phyloP scores from a whole-genome alignment of 768 basidiomycete genomes.

The Gloeophyllum trabeum region DNA sequence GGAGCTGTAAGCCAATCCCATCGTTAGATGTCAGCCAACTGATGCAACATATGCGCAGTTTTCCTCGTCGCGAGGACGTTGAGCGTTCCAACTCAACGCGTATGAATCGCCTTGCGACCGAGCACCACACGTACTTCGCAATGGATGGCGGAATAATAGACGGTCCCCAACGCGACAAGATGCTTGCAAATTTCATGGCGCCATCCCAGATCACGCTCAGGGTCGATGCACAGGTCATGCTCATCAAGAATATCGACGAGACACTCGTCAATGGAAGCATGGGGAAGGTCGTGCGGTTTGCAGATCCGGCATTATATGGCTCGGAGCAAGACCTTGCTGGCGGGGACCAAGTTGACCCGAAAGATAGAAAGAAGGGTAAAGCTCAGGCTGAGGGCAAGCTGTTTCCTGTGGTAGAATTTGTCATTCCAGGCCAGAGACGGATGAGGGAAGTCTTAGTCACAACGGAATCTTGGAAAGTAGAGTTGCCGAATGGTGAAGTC shows the following conservation, averaged over 20 bases:
- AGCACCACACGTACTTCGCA: slow-evolving; percentile 42
- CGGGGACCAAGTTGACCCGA: not conserved
- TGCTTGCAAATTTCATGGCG: slow-evolving; percentile 90
- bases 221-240: slow-evolving; percentile 83
- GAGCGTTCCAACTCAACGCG: slow-evolving; percentile 71
- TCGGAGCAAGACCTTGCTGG: slow-evolving; percentile 25
- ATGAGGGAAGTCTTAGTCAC: slow-evolving; percentile 44
- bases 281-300: slow-evolving; percentile 74
- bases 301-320: slow-evolving; percentile 35
- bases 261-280: slow-evolving; percentile 90
- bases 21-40: not conserved
- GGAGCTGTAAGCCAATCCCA: slow-evolving; percentile 56
- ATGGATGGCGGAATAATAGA: slow-evolving; percentile 50
- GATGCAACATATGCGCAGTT: slow-evolving; percentile 32
- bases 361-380: not conserved
- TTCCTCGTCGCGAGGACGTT: slow-evolving; percentile 88
- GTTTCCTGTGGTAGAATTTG: slow-evolving; percentile 75
- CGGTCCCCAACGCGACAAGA: slow-evolving; percentile 56
- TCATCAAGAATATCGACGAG: slow-evolving; percentile 91
- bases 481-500: slow-evolving; percentile 77
- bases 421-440: slow-evolving; percentile 24
- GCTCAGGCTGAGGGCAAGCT: slow-evolving; percentile 12
- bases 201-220: slow-evolving; percentile 58
- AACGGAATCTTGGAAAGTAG: slow-evolving; percentile 78
- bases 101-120: slow-evolving; percentile 46